A percentile compares a stretch with the other conserved stretches of the same genome.
Conservation (phyloP, 371 early-diverging fungal genomes). For the Mortierella sp. region DNA sequence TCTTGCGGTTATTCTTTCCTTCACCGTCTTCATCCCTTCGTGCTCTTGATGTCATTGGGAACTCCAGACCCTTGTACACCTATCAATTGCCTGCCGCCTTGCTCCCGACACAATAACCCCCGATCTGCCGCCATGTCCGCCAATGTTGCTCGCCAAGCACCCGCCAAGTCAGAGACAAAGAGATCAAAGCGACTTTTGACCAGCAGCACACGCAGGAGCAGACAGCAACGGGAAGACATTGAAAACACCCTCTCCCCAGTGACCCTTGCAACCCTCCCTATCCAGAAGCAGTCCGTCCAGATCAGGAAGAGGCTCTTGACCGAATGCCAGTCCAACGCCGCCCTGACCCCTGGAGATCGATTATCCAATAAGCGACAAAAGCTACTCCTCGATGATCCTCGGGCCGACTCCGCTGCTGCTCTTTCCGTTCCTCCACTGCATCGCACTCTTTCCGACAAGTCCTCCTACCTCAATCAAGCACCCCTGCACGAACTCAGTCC, state of each 20-base stretch:
- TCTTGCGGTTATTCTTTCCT: not conserved
- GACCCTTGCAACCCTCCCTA: conserved; percentile 33
- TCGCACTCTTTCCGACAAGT: conserved; percentile 51
- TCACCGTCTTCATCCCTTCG: not conserved
- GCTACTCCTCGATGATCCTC: conserved; percentile 15
- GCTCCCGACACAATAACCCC: conserved; percentile 4
- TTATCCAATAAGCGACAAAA: conserved; percentile 23
- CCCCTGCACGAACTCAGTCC: conserved; percentile 10
- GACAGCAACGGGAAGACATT: conserved; percentile 36
- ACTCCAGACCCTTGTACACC: not conserved
- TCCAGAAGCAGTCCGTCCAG: conserved; percentile 47
- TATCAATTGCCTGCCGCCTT: not conserved
- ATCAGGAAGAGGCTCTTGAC: conserved; percentile 40
- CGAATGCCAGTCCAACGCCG: conserved; percentile 24
- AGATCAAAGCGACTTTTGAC: conserved; percentile 25
- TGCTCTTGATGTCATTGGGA: conserved; percentile 10
- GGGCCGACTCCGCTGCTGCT: not conserved
- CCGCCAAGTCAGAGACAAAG: conserved; percentile 28
- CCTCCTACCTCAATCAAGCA: conserved; percentile 39
- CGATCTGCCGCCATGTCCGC: conserved; percentile 34
- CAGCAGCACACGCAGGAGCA: conserved; percentile 17
- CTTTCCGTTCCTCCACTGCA: conserved; percentile 30
- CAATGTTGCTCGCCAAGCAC: conserved; percentile 27
- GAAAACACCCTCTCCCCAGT: conserved; percentile 24
- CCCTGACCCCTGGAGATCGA: conserved; percentile 9